Base-by-base conservation (phyloP, 2,329 filamentous ascomycete species). In the Aspergillus fischeri region DNA sequence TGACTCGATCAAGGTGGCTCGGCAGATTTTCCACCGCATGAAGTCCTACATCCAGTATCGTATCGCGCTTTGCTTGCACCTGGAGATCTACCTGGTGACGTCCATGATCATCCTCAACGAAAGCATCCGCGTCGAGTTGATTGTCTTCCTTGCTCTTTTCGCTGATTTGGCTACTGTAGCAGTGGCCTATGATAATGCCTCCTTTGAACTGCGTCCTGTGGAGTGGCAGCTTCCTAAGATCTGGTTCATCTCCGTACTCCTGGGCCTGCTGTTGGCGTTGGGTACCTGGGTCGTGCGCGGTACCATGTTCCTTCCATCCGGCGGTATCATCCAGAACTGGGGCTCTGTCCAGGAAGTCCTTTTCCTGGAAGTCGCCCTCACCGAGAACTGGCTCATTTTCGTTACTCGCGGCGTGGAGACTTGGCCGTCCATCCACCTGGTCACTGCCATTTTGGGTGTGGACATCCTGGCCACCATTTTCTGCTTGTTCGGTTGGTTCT, bases 301-400 rank as follows among this genome's bases (percentile, higher is more conserved):
- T 32, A 82, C 86, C 21, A 78, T 91, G 72, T 91, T 86, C 80
- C 77, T 91, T 17, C 80, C 80, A 52, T 84, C 82, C 65, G 89
- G 89, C 62, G 89, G 89, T 75, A 80, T 92, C 65, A 84, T 92
- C 62, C 83, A 90, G 74, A 88, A 88, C 75, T 91, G 84, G 71
- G 88, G 88, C 63, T 86, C 85, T 56, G 82, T 90, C 59, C 88
- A 91, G 76, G 87, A 89, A 71, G 86, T 91, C 49, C 80, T 96
- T 68, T 96, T 96, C 85, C 85, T 96, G 48, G 86, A 96, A 79
- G 89, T 96, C 72, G 92, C 90, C 7, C 85, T 96, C 55, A 93
- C 91, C 60, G 91, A 96, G 83, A 96, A 96, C 81, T 96, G 91
- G 92, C 86, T 96, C 52, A 96, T 96, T 76, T 96, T 96, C 81